phyloP scores from a whole-genome alignment of 345 rosid genomes.

The Gossypium rotundifolium region DNA sequence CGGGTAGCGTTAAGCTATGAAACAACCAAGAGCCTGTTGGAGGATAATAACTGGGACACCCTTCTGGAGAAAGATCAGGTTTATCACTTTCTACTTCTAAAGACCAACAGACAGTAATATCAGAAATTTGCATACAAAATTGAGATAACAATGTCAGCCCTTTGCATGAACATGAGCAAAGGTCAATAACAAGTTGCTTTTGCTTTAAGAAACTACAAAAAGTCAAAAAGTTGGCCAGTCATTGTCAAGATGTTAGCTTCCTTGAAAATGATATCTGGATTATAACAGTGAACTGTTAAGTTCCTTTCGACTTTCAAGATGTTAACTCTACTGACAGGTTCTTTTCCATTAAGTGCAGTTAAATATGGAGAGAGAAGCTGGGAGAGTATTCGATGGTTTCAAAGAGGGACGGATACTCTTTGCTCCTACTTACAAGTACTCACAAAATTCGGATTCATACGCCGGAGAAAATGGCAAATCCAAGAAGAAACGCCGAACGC shows the following conservation, averaged over 20 bases:
- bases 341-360: constrained; percentile 36
- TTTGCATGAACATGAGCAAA: background rate
- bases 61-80: constrained; percentile 91
- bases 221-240: background rate
- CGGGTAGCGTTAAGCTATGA: constrained; percentile 76
- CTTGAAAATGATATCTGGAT: background rate
- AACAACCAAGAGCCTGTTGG: constrained; percentile 57
- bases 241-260: background rate
- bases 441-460: constrained; percentile 79
- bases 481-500: constrained; percentile 93
- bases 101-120: background rate
- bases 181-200: background rate
- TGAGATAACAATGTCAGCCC: background rate
- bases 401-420: constrained; percentile 70
- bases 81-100: background rate
- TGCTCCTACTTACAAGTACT: constrained; percentile 87
- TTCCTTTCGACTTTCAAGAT: background rate
- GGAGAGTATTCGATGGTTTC: constrained; percentile 74
- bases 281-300: background rate
- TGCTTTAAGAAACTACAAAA: background rate
- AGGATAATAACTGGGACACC: constrained; percentile 74
- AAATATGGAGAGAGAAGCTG: constrained; percentile 77
- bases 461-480: constrained; percentile 84
- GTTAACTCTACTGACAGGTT: background rate
- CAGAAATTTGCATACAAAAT: background rate